Base-by-base conservation (phyloP, 305 asterid species). In the Solanum hybrid region DNA sequence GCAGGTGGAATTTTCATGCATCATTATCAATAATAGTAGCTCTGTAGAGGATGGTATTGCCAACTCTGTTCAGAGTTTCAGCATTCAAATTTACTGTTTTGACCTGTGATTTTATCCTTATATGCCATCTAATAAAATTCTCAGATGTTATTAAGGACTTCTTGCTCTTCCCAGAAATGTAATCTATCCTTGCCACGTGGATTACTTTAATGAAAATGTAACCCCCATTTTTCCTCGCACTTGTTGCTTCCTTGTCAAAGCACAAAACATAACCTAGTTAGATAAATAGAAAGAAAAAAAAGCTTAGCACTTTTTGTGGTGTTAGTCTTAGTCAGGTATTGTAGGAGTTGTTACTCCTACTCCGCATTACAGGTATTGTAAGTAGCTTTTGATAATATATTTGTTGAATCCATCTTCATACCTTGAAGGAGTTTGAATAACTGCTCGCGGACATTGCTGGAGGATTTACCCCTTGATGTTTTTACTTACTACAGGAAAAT, bases 401-500 rank as follows among this genome's bases (percentile, higher is more conserved):
- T 26, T 10, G 84, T 38, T 87, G 22, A 87, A 27, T 15, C 61
- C 36, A 73, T 41, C 45, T 87, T 72, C 65, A 37, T 29, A 26
- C 37, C 89, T 75, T 73, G 57, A 51, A 84, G 38, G 38, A 77
- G 51, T 41, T 89, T 34, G 75, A 34, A 32, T 17, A 12, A 83
- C 29, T 72, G 89, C 39, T 84, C 10, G 41, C 3, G 39, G 24
- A 80, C 75, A 39, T 87, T 34, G 68, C 41, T 70, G 51, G 76
- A 86, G 51, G 83, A 78, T 90, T 70, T 39, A 91, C 34, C 73
- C 26, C 26, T 79, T 17, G 88, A 65, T 31, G 73, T 87, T 37
- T 88, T 20, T 87, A 41, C 87, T 85, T 89, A 73, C 34, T 87
- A 61, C 94, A 96, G 97, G 98, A 96, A 91, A 95, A 94, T 72